Base-by-base conservation (phyloP, 2,329 filamentous ascomycete genomes). In the Talaromyces marneffei region DNA sequence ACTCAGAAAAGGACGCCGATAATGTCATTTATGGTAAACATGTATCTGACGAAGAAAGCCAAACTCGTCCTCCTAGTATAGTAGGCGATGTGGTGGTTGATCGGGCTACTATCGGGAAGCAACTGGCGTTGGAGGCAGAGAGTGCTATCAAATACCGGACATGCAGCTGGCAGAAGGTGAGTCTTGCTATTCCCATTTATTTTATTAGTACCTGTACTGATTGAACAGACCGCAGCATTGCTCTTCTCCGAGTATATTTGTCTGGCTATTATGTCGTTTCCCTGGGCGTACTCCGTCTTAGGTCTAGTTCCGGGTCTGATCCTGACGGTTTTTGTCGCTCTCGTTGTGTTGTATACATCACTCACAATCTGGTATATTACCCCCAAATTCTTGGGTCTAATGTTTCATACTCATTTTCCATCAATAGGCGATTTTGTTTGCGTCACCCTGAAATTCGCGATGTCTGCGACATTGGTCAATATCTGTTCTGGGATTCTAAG, bases 231-330 rank as follows among this genome's bases (percentile, higher is more conserved):
- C 58, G 91, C 92, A 0, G 91, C 88, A 1, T 75, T 96, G 67
- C 85, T 97, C 57, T 96, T 97, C 77, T 94, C 91, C 56, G 92
- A 97, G 79, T 97, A 97, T 74, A 97, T 97, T 63, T 96, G 91
- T 73, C 78, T 97, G 76, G 84, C 84, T 23, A 96, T 96, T 72
- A 96, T 97, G 92, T 95, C 90, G 56, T 97, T 97, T 68, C 92
- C 92, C 0, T 96, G 90, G 83, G 96, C 91, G 0, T 97, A 97
- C 75, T 90, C 91, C 46, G 79, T 93, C 29, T 83, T 97, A 7
- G 92, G 92, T 7, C 82, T 97, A 16, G 90, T 96, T 0, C 92
- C 92, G 0, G 92, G 90, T 25, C 75, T 97, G 59, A 93, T 96
- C 64, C 72, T 96, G 71, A 96, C 92, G 0, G 81, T 89, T 1